A percentile compares a stretch with the other conserved stretches of the same genome.
These are phyloP conservation scores for Tricholomella constricta DNA, from an alignment of 768 basidiomycete genomes.

Conservation along the genomic window DNA sequence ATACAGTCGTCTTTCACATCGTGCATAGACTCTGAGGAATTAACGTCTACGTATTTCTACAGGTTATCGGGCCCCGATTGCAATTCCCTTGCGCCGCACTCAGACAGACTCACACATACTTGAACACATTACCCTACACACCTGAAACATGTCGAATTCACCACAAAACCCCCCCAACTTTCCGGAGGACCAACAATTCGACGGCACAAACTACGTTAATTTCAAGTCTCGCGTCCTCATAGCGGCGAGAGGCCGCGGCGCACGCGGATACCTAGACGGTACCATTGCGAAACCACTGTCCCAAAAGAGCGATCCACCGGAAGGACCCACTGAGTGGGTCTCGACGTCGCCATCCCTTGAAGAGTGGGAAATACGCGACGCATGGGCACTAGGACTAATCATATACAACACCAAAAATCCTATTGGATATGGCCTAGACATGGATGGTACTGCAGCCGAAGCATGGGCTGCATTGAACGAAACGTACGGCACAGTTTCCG, in stretches of 20 bases:
- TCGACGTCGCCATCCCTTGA: slow-evolving; percentile 12
- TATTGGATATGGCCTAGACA: slow-evolving; percentile 21
- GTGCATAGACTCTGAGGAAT: no score
- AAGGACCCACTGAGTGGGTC: background rate
- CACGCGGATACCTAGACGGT: slow-evolving; percentile 20
- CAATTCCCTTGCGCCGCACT: no score
- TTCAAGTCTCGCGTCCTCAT: slow-evolving; percentile 15
- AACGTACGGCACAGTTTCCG: slow-evolving; percentile 5
- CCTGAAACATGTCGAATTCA: no score
- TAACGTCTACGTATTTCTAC: no score
- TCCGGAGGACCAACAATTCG: slow-evolving; percentile 19
- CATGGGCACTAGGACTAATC: slow-evolving; percentile 14
- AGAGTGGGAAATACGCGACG: slow-evolving; percentile 23
- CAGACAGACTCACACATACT: no score
- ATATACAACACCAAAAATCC: slow-evolving; percentile 25
- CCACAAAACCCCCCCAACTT: slow-evolving; percentile 18
- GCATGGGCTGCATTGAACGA: slow-evolving; percentile 18
- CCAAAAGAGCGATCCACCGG: background rate
- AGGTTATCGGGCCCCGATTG: no score
- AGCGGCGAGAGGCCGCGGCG: slow-evolving; percentile 11
- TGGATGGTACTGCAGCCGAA: slow-evolving; percentile 19
- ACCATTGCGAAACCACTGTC: slow-evolving; percentile 4
- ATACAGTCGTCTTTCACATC: no score
- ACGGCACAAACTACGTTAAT: slow-evolving; percentile 18
- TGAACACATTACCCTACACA: no score